Evolutionary conservation across 495 filamentous ascomycete genomes (phyloP), one percentile per base, ranked within the genome.

Genomic region (Apiosordaria backusii): DNA sequence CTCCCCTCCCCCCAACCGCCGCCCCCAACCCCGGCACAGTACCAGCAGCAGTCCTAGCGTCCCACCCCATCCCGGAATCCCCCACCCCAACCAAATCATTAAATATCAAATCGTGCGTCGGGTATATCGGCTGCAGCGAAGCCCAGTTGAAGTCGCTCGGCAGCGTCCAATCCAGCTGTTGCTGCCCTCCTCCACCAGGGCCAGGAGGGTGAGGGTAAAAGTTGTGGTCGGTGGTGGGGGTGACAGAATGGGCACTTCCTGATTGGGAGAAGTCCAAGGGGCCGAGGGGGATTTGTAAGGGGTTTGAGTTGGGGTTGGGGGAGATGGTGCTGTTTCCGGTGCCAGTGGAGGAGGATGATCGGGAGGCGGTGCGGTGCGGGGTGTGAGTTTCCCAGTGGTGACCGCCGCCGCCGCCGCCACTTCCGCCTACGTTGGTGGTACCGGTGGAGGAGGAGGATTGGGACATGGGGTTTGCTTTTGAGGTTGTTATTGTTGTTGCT

Each of bases 121-220:
- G 80, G 57, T 82, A 85, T 50, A 85, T 80, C n/a, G 84, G 82
- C 67, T 80, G 73, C 59, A 86, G 75, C 50, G 73, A 71, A 26
- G 79, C 70, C 70, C 84, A 84, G 66, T 82, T 77, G 63, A 82
- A 80, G 62, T 78, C 72, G 15, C 68, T 73, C 0, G 78, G 78
- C n/a, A 79, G 63, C 23, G 50, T 62, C 65, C 67, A 71, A 52
- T 71, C 65, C 4, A 64, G 50, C 16, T 19, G 29, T 52, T 50
- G 35, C 57, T 54, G 26, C 16, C 50, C 45, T 1, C 52, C 24
- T n/a, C 6, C 29, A 22, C n/a, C 23, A 3, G 7, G 16, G 18
- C 9, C n/a, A 21, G 18, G 16, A 21, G 22, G n/a, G n/a, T n/a
- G n/a, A 23, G 18, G 3, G 19, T 9, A 50, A 6, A 53, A 21